Percentiles rank a stretch among this genome's conserved stretches.
Evolutionary conservation across 805 yeast genomes (phyloP).

Genomic region (Saccharomyces mikatae): DNA sequence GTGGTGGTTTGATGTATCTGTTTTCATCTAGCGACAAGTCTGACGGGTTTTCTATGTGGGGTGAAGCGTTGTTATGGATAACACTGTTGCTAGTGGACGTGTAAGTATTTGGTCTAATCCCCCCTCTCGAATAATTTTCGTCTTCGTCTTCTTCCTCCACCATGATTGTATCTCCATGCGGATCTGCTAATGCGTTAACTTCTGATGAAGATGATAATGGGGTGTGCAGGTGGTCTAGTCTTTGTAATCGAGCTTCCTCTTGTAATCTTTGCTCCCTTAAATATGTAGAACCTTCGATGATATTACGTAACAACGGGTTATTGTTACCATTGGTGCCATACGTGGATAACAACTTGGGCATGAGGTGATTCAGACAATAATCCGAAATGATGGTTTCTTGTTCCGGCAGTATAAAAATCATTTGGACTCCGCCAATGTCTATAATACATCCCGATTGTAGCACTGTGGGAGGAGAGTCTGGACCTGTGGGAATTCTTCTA

Average conservation of each 20-base stretch:
- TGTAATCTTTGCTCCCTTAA: slow-evolving; percentile 1
- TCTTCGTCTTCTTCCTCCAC: not conserved
- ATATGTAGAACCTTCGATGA: slow-evolving; percentile 8
- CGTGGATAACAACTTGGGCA: slow-evolving; percentile 24
- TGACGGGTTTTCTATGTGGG: slow-evolving; percentile 19
- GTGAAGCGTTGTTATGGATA: slow-evolving; percentile 9
- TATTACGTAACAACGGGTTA: slow-evolving; percentile 8
- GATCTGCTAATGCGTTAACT: not conserved
- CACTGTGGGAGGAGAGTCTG: slow-evolving; percentile 39
- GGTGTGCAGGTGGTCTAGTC: slow-evolving; percentile 4
- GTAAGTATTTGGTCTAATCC: not conserved
- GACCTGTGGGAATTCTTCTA: slow-evolving; percentile 36
- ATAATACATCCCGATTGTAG: slow-evolving; percentile 77
- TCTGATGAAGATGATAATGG: slow-evolving; percentile 4
- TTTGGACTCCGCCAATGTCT: slow-evolving; percentile 94
- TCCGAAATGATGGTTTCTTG: slow-evolving; percentile 58
- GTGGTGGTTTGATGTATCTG: slow-evolving; percentile 85
- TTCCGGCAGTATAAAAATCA: slow-evolving; percentile 96
- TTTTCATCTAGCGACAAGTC: slow-evolving; percentile 68
- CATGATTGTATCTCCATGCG: not conserved
- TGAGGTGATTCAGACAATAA: slow-evolving; percentile 27
- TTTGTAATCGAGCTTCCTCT: slow-evolving; percentile 2
- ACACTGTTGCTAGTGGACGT: slow-evolving; percentile 9
- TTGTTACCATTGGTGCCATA: slow-evolving; percentile 19
- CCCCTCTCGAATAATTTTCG: not conserved